Evolutionary conservation across 2,329 filamentous ascomycete species (phyloP).

Genomic region (Trichoderma breve): DNA sequence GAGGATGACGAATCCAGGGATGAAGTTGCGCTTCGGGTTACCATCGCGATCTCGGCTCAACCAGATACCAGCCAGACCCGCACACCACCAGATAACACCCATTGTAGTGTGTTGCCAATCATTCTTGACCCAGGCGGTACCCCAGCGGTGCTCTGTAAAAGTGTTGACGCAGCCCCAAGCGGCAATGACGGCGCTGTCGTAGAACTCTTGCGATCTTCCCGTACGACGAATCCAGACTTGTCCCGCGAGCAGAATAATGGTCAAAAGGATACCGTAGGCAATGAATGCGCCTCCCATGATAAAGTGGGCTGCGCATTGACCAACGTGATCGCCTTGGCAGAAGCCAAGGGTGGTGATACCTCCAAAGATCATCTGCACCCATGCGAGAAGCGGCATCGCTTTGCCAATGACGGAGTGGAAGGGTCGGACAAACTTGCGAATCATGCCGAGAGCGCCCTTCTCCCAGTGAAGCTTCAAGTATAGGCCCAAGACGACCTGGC

Average conservation of each 20-base stretch:
- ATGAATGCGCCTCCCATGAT: constrained; percentile 99
- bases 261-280: constrained; percentile 84
- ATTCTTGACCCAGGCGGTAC: constrained; percentile 81
- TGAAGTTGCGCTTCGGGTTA: constrained; percentile 84
- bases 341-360: constrained; percentile 91
- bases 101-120: constrained; percentile 98
- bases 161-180: constrained; percentile 97
- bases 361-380: constrained; percentile 94
- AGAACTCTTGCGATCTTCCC: constrained; percentile 93
- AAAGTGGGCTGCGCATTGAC: constrained; percentile 93
- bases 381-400: constrained; percentile 78
- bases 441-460: constrained; percentile 74
- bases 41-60: constrained; percentile 81
- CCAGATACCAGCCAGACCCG: constrained; percentile 89
- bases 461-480: constrained; percentile 90
- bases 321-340: constrained; percentile 85
- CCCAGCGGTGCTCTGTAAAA: constrained; percentile 97
- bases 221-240: constrained; percentile 81
- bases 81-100: constrained; percentile 98
- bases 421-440: constrained; percentile 69
- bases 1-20: constrained; percentile 86
- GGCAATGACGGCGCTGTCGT: constrained; percentile 86
- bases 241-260: constrained; percentile 81
- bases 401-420: constrained; percentile 83
- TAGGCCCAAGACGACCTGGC: constrained; percentile 75